Percentiles rank a stretch among this genome's conserved stretches.
Conservation (phyloP, 1,284 basidiomycete species). For the Ustilago crameri region DNA sequence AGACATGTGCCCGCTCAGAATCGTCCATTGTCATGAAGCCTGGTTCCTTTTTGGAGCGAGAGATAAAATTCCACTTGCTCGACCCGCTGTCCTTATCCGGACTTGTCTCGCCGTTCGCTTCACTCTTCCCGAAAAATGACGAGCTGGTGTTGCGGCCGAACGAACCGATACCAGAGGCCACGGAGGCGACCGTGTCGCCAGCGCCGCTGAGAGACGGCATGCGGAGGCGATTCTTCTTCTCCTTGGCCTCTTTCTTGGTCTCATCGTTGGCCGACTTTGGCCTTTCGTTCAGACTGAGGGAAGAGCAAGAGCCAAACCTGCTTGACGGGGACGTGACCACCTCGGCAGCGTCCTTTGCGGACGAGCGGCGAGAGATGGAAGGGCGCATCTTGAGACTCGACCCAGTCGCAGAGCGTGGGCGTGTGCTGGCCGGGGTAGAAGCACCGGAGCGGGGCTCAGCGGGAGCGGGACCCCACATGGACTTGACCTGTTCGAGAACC, state of each 20-base stretch:
- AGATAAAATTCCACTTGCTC: constrained; percentile 42
- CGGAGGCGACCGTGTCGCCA: constrained; percentile 31
- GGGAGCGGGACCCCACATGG: constrained; percentile 25
- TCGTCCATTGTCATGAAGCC: constrained; percentile 45
- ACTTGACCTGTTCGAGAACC: constrained; percentile 53
- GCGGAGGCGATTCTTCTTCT: constrained; percentile 28
- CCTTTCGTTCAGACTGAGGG: constrained; percentile 25
- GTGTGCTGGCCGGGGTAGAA: constrained; percentile 8
- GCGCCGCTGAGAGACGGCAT: constrained; percentile 46
- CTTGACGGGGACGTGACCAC: constrained; percentile 8
- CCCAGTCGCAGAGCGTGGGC: constrained; percentile 12
- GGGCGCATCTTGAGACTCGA: constrained; percentile 23
- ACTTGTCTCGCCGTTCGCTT: constrained; percentile 2
- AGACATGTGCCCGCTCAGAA: not conserved
- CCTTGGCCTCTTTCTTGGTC: constrained; percentile 16
- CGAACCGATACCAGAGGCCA: constrained; percentile 31
- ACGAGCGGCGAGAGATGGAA: constrained; percentile 23
- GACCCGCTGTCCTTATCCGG: constrained; percentile 35
- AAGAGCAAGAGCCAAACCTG: constrained; percentile 23
- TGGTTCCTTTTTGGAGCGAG: constrained; percentile 23
- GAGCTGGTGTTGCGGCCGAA: constrained; percentile 22
- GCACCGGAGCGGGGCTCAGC: constrained; percentile 8
- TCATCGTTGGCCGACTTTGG: constrained; percentile 17
- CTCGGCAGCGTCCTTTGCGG: constrained; percentile 28
- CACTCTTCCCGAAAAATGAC: constrained; percentile 9